These are phyloP conservation scores for Lentinula novae-zelandiae DNA, from an alignment of 1,284 basidiomycete species.

Conservation along the genomic window DNA sequence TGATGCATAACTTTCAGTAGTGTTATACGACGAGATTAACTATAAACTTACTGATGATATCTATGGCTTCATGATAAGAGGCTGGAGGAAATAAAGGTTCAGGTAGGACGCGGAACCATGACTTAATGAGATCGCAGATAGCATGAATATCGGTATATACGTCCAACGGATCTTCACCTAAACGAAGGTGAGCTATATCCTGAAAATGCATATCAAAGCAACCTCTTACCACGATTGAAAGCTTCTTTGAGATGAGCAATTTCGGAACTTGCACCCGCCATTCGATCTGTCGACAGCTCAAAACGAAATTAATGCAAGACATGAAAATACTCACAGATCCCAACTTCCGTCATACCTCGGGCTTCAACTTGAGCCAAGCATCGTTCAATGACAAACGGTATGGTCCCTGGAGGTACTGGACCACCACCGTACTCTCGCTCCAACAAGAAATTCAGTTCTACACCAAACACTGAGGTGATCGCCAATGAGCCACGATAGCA, in stretches of 20 bases:
- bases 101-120: slow-evolving; percentile 78
- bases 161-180: slow-evolving; percentile 59
- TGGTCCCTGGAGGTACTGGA: slow-evolving; percentile 47
- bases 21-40: not conserved
- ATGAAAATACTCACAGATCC: slow-evolving; percentile 62
- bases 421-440: slow-evolving; percentile 54
- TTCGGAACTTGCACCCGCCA: slow-evolving; percentile 73
- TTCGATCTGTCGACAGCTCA: slow-evolving; percentile 52
- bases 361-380: slow-evolving; percentile 68
- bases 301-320: not conserved
- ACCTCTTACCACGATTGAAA: slow-evolving; percentile 59
- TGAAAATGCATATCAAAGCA: not conserved
- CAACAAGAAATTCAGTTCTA: slow-evolving; percentile 66
- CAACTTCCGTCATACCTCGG: slow-evolving; percentile 74
- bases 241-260: slow-evolving; percentile 67
- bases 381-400: slow-evolving; percentile 63
- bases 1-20: slow-evolving; percentile 11
- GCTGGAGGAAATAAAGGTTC: slow-evolving; percentile 73
- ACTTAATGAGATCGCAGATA: slow-evolving; percentile 76
- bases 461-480: slow-evolving; percentile 62
- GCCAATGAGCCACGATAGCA: slow-evolving; percentile 6
- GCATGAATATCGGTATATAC: slow-evolving; percentile 70
- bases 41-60: slow-evolving; percentile 57
- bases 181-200: not conserved
- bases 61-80: slow-evolving; percentile 64